Base-by-base conservation (phyloP, 1,284 basidiomycete genomes). In the Waitea zeae region DNA sequence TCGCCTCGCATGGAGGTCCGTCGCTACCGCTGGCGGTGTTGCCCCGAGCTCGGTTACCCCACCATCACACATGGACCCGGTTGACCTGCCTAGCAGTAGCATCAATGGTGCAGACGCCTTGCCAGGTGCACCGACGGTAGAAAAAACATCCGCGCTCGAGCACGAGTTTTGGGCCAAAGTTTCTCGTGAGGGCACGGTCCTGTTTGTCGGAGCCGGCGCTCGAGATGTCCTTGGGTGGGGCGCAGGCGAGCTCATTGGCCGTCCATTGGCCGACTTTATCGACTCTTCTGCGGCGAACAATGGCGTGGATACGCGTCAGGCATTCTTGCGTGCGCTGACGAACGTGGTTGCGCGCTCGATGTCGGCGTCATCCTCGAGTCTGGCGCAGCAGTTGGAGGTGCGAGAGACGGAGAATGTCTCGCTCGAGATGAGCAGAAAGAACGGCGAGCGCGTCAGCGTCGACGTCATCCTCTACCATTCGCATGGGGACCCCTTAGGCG, bases 241-340 rank as follows among this genome's bases (percentile, higher is more conserved):
- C 36, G 61, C 70, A 4, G 65, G 68, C 31, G 81, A 84, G 48
- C 54, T 84, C 24, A 62, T 82, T 37, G 81, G 81, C 39, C 64
- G 70, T 52, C 61, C 62, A 31, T 49, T 84, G 36, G 58, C 60
- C 45, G 60, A 72, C 44, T 57, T 83, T 41, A 41, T 62, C 32
- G 47, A 46, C 26, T 56, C 50, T 22, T 40, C 41, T 29, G 49
- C 42, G 33, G 38, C 35, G 39, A n/a, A 38, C 36, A 30, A 19
- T 18, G 30, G 20, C 14, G 19, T 14, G 4, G 33, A 34, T 12
- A 34, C 26, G n/a, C 20, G 28, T 12, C 14, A 44, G 37, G 44
- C 41, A 34, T 44, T 49, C 38, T 37, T 38, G 17, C 40, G 37
- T 36, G 42, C 45, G 17, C 36, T 44, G 18, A 36, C 42, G n/a